A percentile compares a stretch with the other conserved stretches of the same genome.
Conservation (phyloP, 1,284 basidiomycete genomes). For the Heterobasidion occidentale region DNA sequence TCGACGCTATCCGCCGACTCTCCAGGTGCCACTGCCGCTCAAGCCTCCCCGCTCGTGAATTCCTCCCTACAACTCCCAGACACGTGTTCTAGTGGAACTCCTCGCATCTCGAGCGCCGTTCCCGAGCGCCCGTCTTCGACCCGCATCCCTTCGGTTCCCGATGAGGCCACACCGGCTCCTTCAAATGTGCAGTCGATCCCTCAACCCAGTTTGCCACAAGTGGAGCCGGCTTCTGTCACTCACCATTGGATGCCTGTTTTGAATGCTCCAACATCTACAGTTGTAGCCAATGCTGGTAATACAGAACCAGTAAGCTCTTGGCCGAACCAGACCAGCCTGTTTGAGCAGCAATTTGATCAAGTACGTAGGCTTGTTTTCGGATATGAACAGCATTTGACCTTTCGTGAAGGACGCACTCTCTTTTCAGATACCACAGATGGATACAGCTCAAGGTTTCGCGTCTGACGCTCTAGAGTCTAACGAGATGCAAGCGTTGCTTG, state of each 20-base stretch:
- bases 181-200: too few species aligned
- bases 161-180: too few species aligned
- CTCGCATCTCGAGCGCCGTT: too few species aligned
- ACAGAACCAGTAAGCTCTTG: too few species aligned
- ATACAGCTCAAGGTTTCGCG: neutral
- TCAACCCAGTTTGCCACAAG: too few species aligned
- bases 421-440: neutral
- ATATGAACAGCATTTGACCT: neutral
- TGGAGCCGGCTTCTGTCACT: too few species aligned
- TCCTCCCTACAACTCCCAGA: neutral
- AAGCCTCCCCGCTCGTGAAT: neutral
- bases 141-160: too few species aligned
- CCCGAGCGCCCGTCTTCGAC: too few species aligned
- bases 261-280: too few species aligned
- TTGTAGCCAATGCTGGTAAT: too few species aligned
- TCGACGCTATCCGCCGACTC: neutral
- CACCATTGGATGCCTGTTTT: too few species aligned
- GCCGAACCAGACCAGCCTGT: neutral
- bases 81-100: neutral
- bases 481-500: neutral
- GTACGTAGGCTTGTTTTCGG: neutral
- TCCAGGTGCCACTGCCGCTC: neutral
- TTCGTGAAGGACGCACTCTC: neutral
- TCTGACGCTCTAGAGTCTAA: neutral
- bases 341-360: neutral